Evolutionary conservation across 495 filamentous ascomycete genomes (phyloP), one percentile per base, ranked within the genome.

Genomic region (Saxispiralis lemnorum): DNA sequence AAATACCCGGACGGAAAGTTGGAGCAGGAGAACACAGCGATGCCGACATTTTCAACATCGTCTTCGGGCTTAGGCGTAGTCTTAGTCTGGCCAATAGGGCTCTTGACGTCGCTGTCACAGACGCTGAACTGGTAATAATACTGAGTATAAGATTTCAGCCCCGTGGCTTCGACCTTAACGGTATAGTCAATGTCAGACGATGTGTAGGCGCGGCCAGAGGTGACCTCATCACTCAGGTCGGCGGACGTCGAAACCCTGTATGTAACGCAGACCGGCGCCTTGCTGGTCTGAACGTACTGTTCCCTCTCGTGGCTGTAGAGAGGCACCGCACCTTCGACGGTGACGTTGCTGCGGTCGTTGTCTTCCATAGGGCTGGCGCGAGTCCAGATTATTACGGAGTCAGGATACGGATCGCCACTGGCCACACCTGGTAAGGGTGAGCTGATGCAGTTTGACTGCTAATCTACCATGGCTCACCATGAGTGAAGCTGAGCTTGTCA

Each of bases 141-240:
- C 0, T 54, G 64, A 1, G 72, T 73, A 45, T 64, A 79, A 1
- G 76, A 68, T 51, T 69, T 49, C 13, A 81, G 52, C 2, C 64
- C 65, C 44, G 56, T 59, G 1, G 76, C 76, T 57, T 79, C 77
- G 24, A 80, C 68, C 64, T 81, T 81, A 20, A 79, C 61, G 12
- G 76, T 81, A 49, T 72, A 81, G 50, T 81, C 76, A 21, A 81
- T 69, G 56, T 81, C 76, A 0, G 68, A 73, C 30, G 62, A 73
- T 0, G 76, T 81, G 52, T 71, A 78, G 0, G 64, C 72, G 12
- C 56, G 61, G 6, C 73, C 72, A 21, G 58, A 49, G 38, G 63
- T 59, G 1, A 63, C 64, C 15, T 67, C 47, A 9, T 59, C 43
- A 12, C 48, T 41, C 6, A 70, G 53, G 6, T 45, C 49, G 28